These are phyloP conservation scores for Fusarium dlaminii DNA, from an alignment of 2,329 filamentous ascomycete genomes.

Conservation along the genomic window DNA sequence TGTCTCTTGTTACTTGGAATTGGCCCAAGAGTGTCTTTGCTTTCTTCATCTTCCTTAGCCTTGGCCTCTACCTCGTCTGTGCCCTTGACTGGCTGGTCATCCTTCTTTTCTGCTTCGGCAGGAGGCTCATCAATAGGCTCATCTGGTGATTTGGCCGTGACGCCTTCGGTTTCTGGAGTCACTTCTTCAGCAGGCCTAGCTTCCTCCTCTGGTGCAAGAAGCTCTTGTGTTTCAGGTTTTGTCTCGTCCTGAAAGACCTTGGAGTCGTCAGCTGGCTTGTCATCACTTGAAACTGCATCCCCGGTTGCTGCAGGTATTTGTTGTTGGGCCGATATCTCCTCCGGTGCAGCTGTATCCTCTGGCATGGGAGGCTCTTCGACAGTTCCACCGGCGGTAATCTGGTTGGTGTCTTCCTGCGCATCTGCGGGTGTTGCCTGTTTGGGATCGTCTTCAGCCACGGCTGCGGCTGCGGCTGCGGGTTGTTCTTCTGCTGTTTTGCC, in stretches of 20 bases:
- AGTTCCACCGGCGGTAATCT: constrained; percentile 1
- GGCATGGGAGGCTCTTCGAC: neutral
- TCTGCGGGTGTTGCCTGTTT: neutral
- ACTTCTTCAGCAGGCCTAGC: constrained; percentile 27
- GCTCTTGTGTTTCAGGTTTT: constrained; percentile 28
- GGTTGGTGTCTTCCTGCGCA: constrained; percentile 9
- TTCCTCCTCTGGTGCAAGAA: constrained; percentile 22
- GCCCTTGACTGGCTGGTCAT: constrained; percentile 13
- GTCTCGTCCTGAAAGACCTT: constrained; percentile 23
- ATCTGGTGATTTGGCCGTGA: constrained; percentile 14
- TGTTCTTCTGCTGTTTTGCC: constrained; percentile 20
- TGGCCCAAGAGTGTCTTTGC: constrained; percentile 52
- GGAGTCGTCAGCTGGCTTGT: constrained; percentile 36
- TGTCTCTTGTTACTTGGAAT: constrained; percentile 50
- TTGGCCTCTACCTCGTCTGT: constrained; percentile 30
- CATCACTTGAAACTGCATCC: constrained; percentile 33
- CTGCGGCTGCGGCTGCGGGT: neutral
- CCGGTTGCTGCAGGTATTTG: constrained; percentile 7
- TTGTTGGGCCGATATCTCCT: constrained; percentile 18
- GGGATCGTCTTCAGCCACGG: constrained; percentile 1
- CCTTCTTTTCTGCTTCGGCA: constrained; percentile 32
- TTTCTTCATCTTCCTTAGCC: constrained; percentile 47
- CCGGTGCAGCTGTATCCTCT: constrained; percentile 4
- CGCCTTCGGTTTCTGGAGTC: constrained; percentile 30
- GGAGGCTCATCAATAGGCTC: constrained; percentile 29